Evolutionary conservation across 345 rosid species (phyloP).

Genomic region (Anacardium occidentale): DNA sequence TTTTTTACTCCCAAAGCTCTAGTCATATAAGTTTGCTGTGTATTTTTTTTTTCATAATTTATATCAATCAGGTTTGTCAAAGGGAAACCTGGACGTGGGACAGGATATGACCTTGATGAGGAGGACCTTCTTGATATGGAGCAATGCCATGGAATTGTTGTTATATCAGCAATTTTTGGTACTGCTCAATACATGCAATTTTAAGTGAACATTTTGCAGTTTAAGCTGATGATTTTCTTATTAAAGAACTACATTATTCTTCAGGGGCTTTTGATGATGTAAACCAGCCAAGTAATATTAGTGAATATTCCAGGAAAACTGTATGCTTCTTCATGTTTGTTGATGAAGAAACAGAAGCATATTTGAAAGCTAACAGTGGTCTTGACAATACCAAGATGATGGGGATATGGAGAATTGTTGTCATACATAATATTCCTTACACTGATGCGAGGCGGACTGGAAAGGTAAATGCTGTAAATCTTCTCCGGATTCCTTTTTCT

Average conservation of each 20-base stretch:
- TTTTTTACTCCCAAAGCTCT: conserved; percentile 6
- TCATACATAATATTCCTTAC: conserved; percentile 84
- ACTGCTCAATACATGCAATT: conserved; percentile 24
- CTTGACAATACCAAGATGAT: conserved; percentile 51
- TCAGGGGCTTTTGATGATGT: conserved; percentile 91
- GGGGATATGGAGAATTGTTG: conserved; percentile 93
- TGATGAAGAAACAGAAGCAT: conserved; percentile 88
- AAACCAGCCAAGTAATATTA: conserved; percentile 79
- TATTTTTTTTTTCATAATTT: neutral
- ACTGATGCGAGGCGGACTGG: conserved; percentile 90
- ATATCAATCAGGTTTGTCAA: conserved; percentile 63
- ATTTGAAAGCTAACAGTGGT: conserved; percentile 61
- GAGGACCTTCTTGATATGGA: conserved; percentile 85
- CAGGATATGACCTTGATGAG: conserved; percentile 88
- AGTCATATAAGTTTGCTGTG: conserved; percentile 1
- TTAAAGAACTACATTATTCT: conserved; percentile 15
- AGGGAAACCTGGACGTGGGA: conserved; percentile 78
- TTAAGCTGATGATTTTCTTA: conserved; percentile 21
- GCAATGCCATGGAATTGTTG: conserved; percentile 83
- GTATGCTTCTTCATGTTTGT: conserved; percentile 94
- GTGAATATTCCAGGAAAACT: conserved; percentile 69
- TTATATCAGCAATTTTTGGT: conserved; percentile 98
- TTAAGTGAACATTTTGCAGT: conserved; percentile 14
- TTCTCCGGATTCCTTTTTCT: neutral
- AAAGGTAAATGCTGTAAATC: conserved; percentile 49